phyloP scores from a whole-genome alignment of 2,329 filamentous ascomycete species.

The Aspergillus thermomutatus region DNA sequence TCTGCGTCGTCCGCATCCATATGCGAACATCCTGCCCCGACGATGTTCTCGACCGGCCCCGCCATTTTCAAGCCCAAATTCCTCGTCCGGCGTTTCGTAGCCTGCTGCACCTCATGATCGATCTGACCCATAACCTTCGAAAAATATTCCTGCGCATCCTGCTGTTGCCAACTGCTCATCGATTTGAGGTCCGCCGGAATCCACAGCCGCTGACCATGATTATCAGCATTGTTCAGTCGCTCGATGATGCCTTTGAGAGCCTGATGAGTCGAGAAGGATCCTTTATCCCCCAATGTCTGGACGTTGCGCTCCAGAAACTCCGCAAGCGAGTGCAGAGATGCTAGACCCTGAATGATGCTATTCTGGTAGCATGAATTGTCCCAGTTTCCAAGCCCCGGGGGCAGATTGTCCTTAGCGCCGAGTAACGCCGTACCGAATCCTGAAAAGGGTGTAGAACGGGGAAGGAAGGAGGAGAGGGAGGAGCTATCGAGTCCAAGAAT shows the following conservation, averaged over 20 bases:
- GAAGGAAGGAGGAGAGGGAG: slow-evolving; percentile 57
- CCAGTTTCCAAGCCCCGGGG: slow-evolving; percentile 75
- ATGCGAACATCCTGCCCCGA: slow-evolving; percentile 20
- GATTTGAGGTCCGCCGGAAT: slow-evolving; percentile 77
- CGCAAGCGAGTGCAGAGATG: slow-evolving; percentile 68
- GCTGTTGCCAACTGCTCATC: slow-evolving; percentile 93
- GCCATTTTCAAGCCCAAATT: slow-evolving; percentile 41
- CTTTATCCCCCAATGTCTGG: slow-evolving; percentile 33
- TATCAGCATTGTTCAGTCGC: slow-evolving; percentile 65
- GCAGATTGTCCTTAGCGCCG: slow-evolving; percentile 32
- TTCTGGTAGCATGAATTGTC: slow-evolving; percentile 99
- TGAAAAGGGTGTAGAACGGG: slow-evolving; percentile 54
- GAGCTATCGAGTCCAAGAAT: slow-evolving; percentile 60
- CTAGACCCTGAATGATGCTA: slow-evolving; percentile 81
- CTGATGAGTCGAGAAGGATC: slow-evolving; percentile 45
- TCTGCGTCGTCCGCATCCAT: slow-evolving; percentile 9
- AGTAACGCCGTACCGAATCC: slow-evolving; percentile 48
- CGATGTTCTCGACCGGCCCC: slow-evolving; percentile 32
- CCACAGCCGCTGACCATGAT: slow-evolving; percentile 76
- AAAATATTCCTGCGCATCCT: slow-evolving; percentile 97
- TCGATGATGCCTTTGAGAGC: slow-evolving; percentile 64
- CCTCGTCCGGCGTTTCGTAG: slow-evolving; percentile 43
- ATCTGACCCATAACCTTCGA: slow-evolving; percentile 83
- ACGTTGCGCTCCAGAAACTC: slow-evolving; percentile 58
- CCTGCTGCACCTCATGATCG: slow-evolving; percentile 68